phyloP scores from a whole-genome alignment of 2,329 filamentous ascomycete species.

The Alternaria arborescens region DNA sequence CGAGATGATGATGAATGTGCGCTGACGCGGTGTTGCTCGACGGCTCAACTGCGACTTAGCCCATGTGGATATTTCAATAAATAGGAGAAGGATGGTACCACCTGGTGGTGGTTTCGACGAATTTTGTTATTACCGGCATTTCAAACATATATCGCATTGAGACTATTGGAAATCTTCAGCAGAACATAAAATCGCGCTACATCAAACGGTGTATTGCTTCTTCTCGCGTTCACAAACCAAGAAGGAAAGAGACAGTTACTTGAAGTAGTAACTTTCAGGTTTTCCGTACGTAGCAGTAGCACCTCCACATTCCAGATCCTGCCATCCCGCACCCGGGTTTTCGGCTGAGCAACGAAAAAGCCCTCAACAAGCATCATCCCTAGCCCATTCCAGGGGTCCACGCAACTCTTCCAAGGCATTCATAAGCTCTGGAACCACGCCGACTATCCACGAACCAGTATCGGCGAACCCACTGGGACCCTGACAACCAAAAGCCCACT shows the following conservation, averaged over 20 bases:
- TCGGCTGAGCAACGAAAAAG: slow-evolving; percentile 3
- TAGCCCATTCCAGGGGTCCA: slow-evolving; percentile 3
- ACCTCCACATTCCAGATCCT: slow-evolving; percentile 5
- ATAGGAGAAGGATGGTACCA: slow-evolving; percentile 2
- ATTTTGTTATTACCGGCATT: background rate
- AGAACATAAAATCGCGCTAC: background rate
- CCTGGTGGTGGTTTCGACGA: background rate
- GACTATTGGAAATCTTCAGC: background rate
- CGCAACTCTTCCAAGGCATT: slow-evolving; percentile 2
- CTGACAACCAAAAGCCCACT: background rate
- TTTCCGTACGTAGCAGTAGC: background rate
- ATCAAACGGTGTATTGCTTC: background rate
- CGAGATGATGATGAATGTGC: slow-evolving; percentile 4
- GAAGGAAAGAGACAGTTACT: background rate
- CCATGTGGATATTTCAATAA: background rate
- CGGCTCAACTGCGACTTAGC: background rate
- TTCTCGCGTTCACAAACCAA: background rate
- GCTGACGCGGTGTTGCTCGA: slow-evolving; percentile 5
- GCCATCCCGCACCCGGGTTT: background rate
- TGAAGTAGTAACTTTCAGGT: background rate
- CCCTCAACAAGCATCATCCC: slow-evolving; percentile 10
- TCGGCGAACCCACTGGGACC: background rate
- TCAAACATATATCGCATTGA: background rate
- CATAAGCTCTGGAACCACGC: background rate
- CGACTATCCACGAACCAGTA: background rate